phyloP scores from a whole-genome alignment of 2,329 filamentous ascomycete genomes.

The Berkeleyomyces basicola region DNA sequence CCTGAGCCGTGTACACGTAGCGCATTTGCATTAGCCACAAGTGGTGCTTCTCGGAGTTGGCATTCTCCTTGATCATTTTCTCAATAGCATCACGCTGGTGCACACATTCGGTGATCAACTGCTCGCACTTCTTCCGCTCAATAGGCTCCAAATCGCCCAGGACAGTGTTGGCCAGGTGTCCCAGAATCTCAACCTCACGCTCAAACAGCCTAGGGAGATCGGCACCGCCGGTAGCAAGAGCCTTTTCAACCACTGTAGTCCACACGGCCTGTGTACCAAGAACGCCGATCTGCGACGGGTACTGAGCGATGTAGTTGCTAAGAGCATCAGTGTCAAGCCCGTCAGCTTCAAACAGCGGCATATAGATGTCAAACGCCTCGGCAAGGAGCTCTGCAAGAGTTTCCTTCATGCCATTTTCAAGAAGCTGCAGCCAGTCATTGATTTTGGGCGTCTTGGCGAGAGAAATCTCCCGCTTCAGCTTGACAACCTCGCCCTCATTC shows the following conservation, averaged over 20 bases:
- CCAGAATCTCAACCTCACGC: conserved; percentile 68
- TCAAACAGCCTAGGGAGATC: conserved; percentile 55
- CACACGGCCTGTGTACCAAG: conserved; percentile 86
- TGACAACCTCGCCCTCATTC: conserved; percentile 82
- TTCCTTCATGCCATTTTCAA: conserved; percentile 86
- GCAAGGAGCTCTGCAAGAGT: conserved; percentile 81
- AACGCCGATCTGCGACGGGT: conserved; percentile 89
- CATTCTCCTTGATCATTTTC: conserved; percentile 62
- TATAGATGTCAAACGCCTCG: conserved; percentile 72
- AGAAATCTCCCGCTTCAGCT: conserved; percentile 78
- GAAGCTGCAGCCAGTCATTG: conserved; percentile 93
- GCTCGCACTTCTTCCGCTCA: conserved; percentile 89
- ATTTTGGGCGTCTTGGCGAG: conserved; percentile 88
- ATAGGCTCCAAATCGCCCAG: conserved; percentile 77
- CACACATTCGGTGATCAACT: conserved; percentile 96
- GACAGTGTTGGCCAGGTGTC: conserved; percentile 74
- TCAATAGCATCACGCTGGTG: conserved; percentile 91
- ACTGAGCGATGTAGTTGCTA: conserved; percentile 64
- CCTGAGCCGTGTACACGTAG: conserved; percentile 65
- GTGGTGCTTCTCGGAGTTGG: conserved; percentile 62
- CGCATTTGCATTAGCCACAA: conserved; percentile 95
- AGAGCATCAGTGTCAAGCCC: conserved; percentile 55
- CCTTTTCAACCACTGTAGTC: conserved; percentile 72
- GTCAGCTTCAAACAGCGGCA: conserved; percentile 55
- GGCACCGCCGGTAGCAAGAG: conserved; percentile 55